Conservation (phyloP, 148 eudicot species). For the Heliosperma pusillum region DNA sequence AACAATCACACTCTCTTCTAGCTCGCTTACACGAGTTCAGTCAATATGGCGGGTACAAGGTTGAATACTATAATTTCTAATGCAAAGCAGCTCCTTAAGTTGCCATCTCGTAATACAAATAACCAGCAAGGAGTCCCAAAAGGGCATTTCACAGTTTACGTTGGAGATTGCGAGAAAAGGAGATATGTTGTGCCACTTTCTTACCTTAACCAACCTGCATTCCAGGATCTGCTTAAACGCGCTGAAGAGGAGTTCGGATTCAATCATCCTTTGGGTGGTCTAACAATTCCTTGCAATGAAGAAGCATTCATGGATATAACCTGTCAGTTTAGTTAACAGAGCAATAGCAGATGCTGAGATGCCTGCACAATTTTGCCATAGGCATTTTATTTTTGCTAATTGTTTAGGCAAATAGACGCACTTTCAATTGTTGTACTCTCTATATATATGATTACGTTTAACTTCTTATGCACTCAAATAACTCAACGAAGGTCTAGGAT, state of each 20-base stretch:
- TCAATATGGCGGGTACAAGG: constrained; percentile 31
- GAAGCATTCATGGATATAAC: constrained; percentile 29
- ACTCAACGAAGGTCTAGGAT: neutral
- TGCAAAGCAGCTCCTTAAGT: constrained; percentile 30
- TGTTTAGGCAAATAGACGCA: neutral
- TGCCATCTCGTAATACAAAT: constrained; percentile 22
- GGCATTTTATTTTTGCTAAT: neutral
- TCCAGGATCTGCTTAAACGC: constrained; percentile 37
- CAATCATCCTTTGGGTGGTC: constrained; percentile 52
- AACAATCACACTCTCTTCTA: neutral
- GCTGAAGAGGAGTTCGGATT: constrained; percentile 63
- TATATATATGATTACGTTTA: neutral
- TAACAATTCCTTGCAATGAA: constrained; percentile 49
- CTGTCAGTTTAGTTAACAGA: constrained; percentile 9
- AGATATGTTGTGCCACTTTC: constrained; percentile 48
- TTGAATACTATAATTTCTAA: constrained; percentile 30
- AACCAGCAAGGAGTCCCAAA: constrained; percentile 37
- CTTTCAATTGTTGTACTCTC: neutral
- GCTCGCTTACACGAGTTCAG: neutral
- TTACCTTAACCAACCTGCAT: constrained; percentile 49
- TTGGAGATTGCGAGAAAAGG: constrained; percentile 40
- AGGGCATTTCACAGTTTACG: constrained; percentile 52
- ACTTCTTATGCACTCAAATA: neutral
- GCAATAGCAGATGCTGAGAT: neutral
- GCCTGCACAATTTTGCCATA: constrained; percentile 5